Percentiles rank a stretch among this genome's conserved stretches.
Evolutionary conservation across 306 rosid genomes (phyloP).

Genomic region (Prosopis cineraria): DNA sequence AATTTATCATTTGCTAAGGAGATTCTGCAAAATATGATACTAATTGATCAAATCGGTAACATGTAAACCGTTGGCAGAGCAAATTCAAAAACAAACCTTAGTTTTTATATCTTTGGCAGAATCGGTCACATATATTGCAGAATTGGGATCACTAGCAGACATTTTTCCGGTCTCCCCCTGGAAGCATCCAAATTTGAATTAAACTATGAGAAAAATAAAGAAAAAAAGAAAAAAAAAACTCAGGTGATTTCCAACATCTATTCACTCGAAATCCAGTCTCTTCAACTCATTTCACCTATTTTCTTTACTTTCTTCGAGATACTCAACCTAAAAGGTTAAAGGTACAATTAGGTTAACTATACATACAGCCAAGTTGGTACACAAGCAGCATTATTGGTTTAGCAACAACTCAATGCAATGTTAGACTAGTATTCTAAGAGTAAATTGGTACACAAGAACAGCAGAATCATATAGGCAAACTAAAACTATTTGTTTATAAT

Average conservation of each 20-base stretch:
- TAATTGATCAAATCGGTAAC: not conserved
- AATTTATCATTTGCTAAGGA: conserved; percentile 12
- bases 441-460: not conserved
- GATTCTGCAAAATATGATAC: conserved; percentile 1
- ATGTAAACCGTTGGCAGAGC: not conserved
- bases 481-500: not conserved
- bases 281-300: not conserved
- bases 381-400: not conserved
- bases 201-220: conserved; percentile 25
- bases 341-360: not conserved
- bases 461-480: conserved; percentile 11
- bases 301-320: not conserved
- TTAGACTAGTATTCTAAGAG: not conserved
- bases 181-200: conserved; percentile 41
- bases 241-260: not conserved
- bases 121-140: conserved; percentile 97
- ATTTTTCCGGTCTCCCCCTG: conserved; percentile 97
- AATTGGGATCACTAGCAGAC: conserved; percentile 98
- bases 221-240: too few relatives aligned
- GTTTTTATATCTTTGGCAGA: conserved; percentile 78
- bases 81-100: conserved; percentile 57
- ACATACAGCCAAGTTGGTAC: too few relatives aligned
- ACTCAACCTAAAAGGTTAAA: not conserved
- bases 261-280: not conserved
- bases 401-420: not conserved